phyloP scores from a whole-genome alignment of 2,329 filamentous ascomycete genomes.

The Alternaria rosae region DNA sequence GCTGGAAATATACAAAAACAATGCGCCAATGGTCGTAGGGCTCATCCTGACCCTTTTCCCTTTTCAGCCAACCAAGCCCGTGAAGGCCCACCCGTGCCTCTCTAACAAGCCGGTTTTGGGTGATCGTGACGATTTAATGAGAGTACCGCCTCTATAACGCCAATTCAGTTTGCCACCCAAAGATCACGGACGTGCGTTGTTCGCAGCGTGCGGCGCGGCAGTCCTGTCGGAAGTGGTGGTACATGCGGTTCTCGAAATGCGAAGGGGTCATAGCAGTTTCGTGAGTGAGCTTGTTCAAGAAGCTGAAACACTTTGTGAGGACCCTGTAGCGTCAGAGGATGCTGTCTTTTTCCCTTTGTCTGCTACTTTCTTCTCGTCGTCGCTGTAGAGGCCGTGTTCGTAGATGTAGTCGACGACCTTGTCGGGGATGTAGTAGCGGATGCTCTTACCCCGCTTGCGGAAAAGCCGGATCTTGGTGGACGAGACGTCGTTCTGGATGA shows the following conservation, averaged over 20 bases:
- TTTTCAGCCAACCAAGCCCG: constrained; percentile 22
- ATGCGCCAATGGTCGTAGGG: constrained; percentile 11
- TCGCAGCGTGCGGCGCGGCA: constrained; percentile 19
- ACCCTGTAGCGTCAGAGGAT: constrained; percentile 28
- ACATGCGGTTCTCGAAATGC: not conserved
- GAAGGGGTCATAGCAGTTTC: not conserved
- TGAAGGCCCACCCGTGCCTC: constrained; percentile 29
- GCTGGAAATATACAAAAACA: constrained; percentile 18
- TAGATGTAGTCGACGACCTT: constrained; percentile 51
- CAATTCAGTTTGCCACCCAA: constrained; percentile 11
- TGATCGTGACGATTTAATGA: constrained; percentile 12
- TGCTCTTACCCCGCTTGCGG: constrained; percentile 52
- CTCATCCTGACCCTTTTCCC: not conserved
- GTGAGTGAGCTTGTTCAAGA: constrained; percentile 18
- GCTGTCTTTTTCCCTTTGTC: constrained; percentile 46
- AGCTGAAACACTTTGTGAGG: constrained; percentile 26
- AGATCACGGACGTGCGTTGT: not conserved
- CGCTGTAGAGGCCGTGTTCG: constrained; percentile 49
- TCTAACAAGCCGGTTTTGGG: constrained; percentile 12
- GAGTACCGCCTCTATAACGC: constrained; percentile 9
- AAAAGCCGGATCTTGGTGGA: constrained; percentile 84
- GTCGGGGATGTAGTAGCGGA: constrained; percentile 53
- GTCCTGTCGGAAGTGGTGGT: constrained; percentile 27
- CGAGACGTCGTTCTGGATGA: constrained; percentile 86
- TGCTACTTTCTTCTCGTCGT: constrained; percentile 47